Base-by-base conservation (phyloP, 495 filamentous ascomycete species). In the Penicillium argentinense region DNA sequence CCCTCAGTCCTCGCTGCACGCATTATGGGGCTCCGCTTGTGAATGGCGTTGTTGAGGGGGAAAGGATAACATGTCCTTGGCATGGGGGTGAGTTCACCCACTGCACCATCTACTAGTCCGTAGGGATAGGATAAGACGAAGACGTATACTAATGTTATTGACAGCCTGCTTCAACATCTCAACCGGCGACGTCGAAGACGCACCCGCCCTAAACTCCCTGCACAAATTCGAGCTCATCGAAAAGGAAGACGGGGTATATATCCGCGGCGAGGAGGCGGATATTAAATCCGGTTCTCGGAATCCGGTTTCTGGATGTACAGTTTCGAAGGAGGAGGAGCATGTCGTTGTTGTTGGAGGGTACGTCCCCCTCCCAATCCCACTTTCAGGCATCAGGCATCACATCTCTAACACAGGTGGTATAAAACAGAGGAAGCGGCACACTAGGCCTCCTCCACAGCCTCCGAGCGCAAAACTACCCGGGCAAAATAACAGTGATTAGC, bases 171-270 rank as follows among this genome's bases (percentile, higher is more conserved):
- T 96, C 68, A 89, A 88, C 49, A 80, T 87, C 43, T 69, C 75
- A 30, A 91, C 86, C n/a, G 93, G 93, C 22, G 92, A 97, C 49
- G 86, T 98, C 36, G 93, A 98, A 66, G 86, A 97, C 63, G 90
- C 92, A 0, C 93, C 93, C 1, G 93, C 89, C 2, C 74, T 95
- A 5, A 89, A 97, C 54, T 78, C 85, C 12, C 65, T 98, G 3
- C 75, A 84, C 16, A 85, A 86, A 30, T 98, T 93, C 68, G 85
- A 88, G 25, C 61, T 95, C 19, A 67, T 80, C 17, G 82, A 92
- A 60, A 91, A 84, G 60, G 80, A 91, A 56, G 89, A 85, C 40
- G 85, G 75, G 0, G 84, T 96, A 1, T 98, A 92, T 59, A 84
- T 97, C 58, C 85, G 83, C 22, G 90, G 83, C 18, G 86, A 90